phyloP scores from a whole-genome alignment of 2,329 filamentous ascomycete species.

The Clarireedia monteithiana region DNA sequence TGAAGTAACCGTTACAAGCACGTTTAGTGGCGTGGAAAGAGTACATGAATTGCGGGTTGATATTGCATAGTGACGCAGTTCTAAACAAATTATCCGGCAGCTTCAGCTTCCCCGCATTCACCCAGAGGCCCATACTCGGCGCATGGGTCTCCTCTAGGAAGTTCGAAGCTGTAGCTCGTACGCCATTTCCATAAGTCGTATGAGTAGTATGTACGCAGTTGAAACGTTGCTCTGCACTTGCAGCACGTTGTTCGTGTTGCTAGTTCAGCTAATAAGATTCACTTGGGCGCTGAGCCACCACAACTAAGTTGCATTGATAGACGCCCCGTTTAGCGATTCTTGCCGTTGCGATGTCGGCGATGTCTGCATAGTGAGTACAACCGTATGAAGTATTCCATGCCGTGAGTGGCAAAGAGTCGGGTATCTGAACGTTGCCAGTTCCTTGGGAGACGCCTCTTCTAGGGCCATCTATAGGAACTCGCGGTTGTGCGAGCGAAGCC shows the following conservation, averaged over 20 bases:
- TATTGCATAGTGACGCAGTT: not conserved
- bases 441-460: no score
- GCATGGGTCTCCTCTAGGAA: not conserved
- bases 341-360: no score
- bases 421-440: no score
- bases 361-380: no score
- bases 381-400: no score
- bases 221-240: conserved; percentile 8
- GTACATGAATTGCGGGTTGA: not conserved
- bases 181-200: not conserved
- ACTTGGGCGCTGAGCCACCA: no score
- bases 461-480: no score
- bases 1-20: not conserved
- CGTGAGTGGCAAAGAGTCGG: no score
- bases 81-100: not conserved
- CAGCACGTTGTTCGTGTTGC: not conserved
- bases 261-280: not conserved
- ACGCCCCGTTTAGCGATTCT: no score
- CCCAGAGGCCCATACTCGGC: not conserved
- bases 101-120: conserved; percentile 4
- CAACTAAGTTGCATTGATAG: no score
- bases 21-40: not conserved
- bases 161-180: not conserved
- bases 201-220: not conserved
- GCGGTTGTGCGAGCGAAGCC: no score